A percentile compares a stretch with the other conserved stretches of the same genome.
These are phyloP conservation scores for Spathaspora hagerdaliae DNA, from an alignment of 805 yeast species.

Conservation along the genomic window DNA sequence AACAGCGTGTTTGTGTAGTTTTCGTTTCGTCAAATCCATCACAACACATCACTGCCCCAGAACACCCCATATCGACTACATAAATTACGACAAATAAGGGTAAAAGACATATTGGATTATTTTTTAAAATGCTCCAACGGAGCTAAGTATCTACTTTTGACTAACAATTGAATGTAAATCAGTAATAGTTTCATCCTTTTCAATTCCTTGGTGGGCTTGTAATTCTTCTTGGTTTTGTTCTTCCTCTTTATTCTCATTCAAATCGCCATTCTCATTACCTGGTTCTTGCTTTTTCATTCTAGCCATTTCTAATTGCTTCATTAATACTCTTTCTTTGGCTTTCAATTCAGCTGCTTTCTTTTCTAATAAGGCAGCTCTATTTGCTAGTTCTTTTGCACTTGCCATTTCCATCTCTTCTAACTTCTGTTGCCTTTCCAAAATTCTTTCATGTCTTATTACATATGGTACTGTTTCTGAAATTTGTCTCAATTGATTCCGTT, in stretches of 20 bases:
- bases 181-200: constrained; percentile 51
- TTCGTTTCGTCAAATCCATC: too few relatives aligned
- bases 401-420: constrained; percentile 76
- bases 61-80: too few relatives aligned
- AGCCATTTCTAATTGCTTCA: constrained; percentile 34
- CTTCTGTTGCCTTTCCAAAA: constrained; percentile 71
- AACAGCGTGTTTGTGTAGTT: too few relatives aligned
- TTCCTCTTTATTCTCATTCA: neutral
- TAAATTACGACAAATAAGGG: too few relatives aligned
- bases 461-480: constrained; percentile 86
- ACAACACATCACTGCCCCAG: too few relatives aligned
- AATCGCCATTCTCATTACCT: constrained; percentile 1
- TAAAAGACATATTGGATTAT: too few relatives aligned
- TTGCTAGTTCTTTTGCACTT: constrained; percentile 68
- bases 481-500: constrained; percentile 64
- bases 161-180: constrained; percentile 43
- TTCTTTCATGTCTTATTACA: constrained; percentile 70
- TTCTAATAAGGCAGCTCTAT: constrained; percentile 73
- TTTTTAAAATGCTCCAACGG: too few relatives aligned
- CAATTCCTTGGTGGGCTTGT: constrained; percentile 33
- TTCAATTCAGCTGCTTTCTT: constrained; percentile 70
- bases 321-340: constrained; percentile 55
- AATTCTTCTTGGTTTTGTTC: constrained; percentile 34
- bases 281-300: constrained; percentile 8
- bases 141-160: neutral